Percentiles rank a stretch among this genome's conserved stretches.
phyloP scores from a whole-genome alignment of 2,329 filamentous ascomycete genomes.

The Arthrobotrys megalospora region DNA sequence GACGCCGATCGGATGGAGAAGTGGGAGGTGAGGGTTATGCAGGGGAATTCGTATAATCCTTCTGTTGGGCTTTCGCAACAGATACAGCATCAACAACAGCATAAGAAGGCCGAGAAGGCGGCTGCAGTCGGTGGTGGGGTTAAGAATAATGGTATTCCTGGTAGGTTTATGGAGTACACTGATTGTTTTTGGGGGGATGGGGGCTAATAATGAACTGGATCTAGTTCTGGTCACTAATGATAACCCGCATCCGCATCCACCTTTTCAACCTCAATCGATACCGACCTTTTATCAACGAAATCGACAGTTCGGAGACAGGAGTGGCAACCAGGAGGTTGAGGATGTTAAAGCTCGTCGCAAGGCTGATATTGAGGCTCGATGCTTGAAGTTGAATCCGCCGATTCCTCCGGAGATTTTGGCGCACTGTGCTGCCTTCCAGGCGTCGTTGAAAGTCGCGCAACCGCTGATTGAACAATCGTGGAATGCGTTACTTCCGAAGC shows the following conservation, averaged over 20 bases:
- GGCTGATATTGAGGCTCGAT: slow-evolving; percentile 80
- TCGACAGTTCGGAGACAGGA: slow-evolving; percentile 69
- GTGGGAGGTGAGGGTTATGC: slow-evolving; percentile 72
- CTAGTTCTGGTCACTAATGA: slow-evolving; percentile 50
- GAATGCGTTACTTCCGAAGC: slow-evolving; percentile 77
- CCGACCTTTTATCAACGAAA: slow-evolving; percentile 59
- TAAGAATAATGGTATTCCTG: slow-evolving; percentile 54
- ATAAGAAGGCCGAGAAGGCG: slow-evolving; percentile 44
- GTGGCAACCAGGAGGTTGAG: slow-evolving; percentile 76
- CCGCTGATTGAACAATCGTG: slow-evolving; percentile 79
- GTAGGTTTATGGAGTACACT: slow-evolving; percentile 20
- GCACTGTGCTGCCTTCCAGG: slow-evolving; percentile 81
- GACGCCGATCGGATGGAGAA: slow-evolving; percentile 81
- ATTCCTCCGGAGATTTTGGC: slow-evolving; percentile 75
- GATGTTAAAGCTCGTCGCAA: slow-evolving; percentile 77
- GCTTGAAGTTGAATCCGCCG: slow-evolving; percentile 77
- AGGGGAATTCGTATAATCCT: slow-evolving; percentile 56
- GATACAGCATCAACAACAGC: slow-evolving; percentile 35
- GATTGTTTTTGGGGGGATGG: background rate
- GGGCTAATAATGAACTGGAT: slow-evolving; percentile 9
- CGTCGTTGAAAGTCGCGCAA: slow-evolving; percentile 78
- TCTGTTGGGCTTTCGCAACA: slow-evolving; percentile 12
- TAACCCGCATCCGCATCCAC: background rate
- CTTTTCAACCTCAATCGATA: slow-evolving; percentile 55
- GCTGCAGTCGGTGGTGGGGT: background rate